Evolutionary conservation across 2,329 filamentous ascomycete genomes (phyloP).

Genomic region (Hypoxylon sp.): DNA sequence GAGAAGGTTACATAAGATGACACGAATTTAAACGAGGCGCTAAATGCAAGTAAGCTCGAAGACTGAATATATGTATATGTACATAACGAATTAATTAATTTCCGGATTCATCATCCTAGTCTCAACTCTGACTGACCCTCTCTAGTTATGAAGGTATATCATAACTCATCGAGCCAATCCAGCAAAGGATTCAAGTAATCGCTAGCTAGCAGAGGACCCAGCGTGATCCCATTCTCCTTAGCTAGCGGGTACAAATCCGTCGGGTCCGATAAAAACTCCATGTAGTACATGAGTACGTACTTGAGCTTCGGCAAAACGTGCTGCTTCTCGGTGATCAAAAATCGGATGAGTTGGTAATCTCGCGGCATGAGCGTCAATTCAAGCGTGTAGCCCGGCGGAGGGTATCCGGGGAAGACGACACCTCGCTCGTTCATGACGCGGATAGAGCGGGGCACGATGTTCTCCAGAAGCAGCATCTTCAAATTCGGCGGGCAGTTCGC

Average conservation of each 20-base stretch:
- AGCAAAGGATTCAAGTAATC: slow-evolving; percentile 27
- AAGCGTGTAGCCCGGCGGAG: slow-evolving; percentile 25
- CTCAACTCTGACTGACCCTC: no score
- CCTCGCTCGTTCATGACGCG: slow-evolving; percentile 30
- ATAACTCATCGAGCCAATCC: slow-evolving; percentile 30
- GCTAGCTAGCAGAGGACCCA: slow-evolving; percentile 13
- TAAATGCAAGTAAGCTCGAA: no score
- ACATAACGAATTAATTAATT: no score
- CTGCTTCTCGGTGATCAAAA: slow-evolving; percentile 27
- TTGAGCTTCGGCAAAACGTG: slow-evolving; percentile 26
- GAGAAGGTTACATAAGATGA: no score
- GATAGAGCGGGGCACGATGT: slow-evolving; percentile 32
- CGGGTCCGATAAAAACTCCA: slow-evolving; percentile 27
- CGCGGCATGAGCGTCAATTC: slow-evolving; percentile 28
- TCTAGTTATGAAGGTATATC: no score
- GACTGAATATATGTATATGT: no score
- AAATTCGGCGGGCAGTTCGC: slow-evolving; percentile 26
- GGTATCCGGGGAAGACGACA: slow-evolving; percentile 29
- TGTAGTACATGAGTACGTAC: slow-evolving; percentile 34
- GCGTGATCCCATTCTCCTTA: slow-evolving; percentile 23
- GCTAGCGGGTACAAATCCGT: slow-evolving; percentile 22
- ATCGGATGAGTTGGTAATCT: slow-evolving; percentile 30
- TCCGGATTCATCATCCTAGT: no score
- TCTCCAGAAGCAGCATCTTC: slow-evolving; percentile 34
- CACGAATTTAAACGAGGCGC: no score